These are phyloP conservation scores for Cinnamomum chago DNA, from an alignment of 164 flowering plant genomes.

Conservation along the genomic window DNA sequence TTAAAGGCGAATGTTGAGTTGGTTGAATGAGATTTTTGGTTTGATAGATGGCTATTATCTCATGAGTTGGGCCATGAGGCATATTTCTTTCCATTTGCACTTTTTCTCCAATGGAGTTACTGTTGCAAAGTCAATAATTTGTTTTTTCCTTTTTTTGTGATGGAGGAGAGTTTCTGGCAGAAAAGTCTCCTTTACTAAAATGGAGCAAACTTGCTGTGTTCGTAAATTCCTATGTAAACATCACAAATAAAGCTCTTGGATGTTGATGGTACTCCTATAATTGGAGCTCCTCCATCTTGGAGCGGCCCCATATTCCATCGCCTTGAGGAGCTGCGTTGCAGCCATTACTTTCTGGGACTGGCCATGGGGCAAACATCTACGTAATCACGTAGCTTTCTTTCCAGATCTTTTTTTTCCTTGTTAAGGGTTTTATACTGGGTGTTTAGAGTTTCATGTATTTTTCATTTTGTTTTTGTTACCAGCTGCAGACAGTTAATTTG, in stretches of 20 bases:
- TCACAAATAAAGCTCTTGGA: slow-evolving; percentile 5
- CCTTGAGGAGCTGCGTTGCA: slow-evolving; percentile 13
- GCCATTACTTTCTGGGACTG: slow-evolving; percentile 10
- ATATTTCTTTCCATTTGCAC: too few species aligned
- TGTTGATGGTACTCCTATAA: slow-evolving; percentile 3
- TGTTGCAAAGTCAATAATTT: background rate
- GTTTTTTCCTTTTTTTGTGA: background rate
- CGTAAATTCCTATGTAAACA: slow-evolving; percentile 12
- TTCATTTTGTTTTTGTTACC: too few species aligned
- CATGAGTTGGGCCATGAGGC: too few species aligned
- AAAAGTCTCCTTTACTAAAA: background rate
- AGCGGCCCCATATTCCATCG: slow-evolving; percentile 17
- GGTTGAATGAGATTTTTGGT: too few species aligned
- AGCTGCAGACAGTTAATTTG: too few species aligned
- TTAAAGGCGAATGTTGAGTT: too few species aligned
- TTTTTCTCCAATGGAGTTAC: too few species aligned
- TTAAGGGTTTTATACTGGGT: background rate
- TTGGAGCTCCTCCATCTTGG: background rate
- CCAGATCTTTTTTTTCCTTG: background rate
- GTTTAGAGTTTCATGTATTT: too few species aligned
- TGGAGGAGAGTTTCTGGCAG: slow-evolving; percentile 6
- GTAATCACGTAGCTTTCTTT: too few species aligned
- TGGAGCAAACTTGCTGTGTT: slow-evolving; percentile 14
- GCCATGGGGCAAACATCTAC: slow-evolving; percentile 7
- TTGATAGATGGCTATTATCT: too few species aligned